Evolutionary conservation across 2,329 filamentous ascomycete species (phyloP).

Genomic region (Fusarium vanettenii): DNA sequence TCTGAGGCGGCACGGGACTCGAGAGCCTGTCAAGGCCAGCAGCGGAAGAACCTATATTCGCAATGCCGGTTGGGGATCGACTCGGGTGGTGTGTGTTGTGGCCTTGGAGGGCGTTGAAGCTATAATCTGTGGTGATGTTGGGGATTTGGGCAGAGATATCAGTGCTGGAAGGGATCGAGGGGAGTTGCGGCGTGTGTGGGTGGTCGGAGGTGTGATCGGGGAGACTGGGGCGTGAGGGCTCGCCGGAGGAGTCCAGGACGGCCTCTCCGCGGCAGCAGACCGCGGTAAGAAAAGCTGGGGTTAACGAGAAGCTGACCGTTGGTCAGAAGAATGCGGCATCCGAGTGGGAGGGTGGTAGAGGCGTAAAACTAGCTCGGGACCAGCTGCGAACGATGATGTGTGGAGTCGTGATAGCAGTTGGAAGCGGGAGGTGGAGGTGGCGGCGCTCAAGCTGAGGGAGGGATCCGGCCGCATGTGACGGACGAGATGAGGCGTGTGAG

Average conservation of each 20-base stretch:
- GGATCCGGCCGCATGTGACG: constrained; percentile 29
- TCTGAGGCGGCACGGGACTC: constrained; percentile 48
- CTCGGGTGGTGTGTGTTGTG: constrained; percentile 39
- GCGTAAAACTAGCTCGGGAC: neutral
- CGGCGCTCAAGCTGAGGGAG: constrained; percentile 23
- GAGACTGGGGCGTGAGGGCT: constrained; percentile 48
- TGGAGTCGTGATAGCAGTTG: constrained; percentile 21
- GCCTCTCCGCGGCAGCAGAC: constrained; percentile 53
- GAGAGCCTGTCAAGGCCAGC: constrained; percentile 39
- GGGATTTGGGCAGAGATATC: constrained; percentile 55
- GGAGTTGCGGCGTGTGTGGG: constrained; percentile 68
- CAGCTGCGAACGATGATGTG: constrained; percentile 18
- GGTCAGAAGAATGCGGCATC: constrained; percentile 36
- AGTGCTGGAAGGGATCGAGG: constrained; percentile 61
- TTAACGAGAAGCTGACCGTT: constrained; percentile 38
- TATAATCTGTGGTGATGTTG: constrained; percentile 17
- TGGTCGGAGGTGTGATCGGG: constrained; percentile 67
- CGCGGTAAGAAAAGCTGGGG: constrained; percentile 47
- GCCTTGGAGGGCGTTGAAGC: constrained; percentile 35
- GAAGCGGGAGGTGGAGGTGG: constrained; percentile 39
- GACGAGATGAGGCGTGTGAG: neutral
- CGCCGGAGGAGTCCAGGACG: constrained; percentile 55
- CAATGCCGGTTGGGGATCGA: constrained; percentile 47
- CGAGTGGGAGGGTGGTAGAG: neutral
- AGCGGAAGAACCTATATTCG: constrained; percentile 56